These are phyloP conservation scores for Alternaria atra DNA, from an alignment of 2,329 filamentous ascomycete genomes.

Conservation along the genomic window DNA sequence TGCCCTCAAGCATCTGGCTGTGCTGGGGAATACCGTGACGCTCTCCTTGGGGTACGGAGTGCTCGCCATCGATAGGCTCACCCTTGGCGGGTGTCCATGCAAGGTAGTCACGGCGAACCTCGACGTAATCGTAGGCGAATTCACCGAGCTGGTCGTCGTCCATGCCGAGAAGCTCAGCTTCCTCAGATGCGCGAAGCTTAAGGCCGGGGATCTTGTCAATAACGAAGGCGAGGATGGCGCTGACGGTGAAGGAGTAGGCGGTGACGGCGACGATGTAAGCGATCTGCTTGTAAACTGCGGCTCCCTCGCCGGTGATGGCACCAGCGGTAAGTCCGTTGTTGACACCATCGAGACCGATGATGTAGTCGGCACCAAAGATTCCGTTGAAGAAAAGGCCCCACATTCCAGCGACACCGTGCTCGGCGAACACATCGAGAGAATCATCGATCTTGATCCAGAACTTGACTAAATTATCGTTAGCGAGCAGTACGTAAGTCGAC, in stretches of 20 bases:
- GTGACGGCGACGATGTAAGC: conserved; percentile 75
- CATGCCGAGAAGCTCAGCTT: conserved; percentile 87
- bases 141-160: conserved; percentile 90
- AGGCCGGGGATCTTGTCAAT: conserved; percentile 81
- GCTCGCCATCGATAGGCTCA: conserved; percentile 68
- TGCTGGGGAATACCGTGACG: conserved; percentile 77
- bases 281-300: conserved; percentile 79
- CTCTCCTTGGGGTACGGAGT: conserved; percentile 69
- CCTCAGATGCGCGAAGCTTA: conserved; percentile 79
- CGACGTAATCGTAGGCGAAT: conserved; percentile 90
- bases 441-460: conserved; percentile 84
- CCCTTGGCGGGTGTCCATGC: conserved; percentile 82
- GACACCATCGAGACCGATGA: conserved; percentile 76
- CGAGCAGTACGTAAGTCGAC: background rate
- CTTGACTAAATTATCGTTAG: conserved; percentile 62
- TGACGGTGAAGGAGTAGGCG: conserved; percentile 77
- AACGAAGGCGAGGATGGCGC: conserved; percentile 74
- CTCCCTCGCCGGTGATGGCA: conserved; percentile 77
- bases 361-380: conserved; percentile 77
- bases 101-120: conserved; percentile 86
- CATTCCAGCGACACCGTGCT: conserved; percentile 86
- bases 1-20: conserved; percentile 69
- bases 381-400: conserved; percentile 81
- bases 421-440: conserved; percentile 88
- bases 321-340: conserved; percentile 71